A percentile compares a stretch with the other conserved stretches of the same genome.
Evolutionary conservation across 495 filamentous ascomycete genomes (phyloP).

Genomic region (Xylaria nigripes): DNA sequence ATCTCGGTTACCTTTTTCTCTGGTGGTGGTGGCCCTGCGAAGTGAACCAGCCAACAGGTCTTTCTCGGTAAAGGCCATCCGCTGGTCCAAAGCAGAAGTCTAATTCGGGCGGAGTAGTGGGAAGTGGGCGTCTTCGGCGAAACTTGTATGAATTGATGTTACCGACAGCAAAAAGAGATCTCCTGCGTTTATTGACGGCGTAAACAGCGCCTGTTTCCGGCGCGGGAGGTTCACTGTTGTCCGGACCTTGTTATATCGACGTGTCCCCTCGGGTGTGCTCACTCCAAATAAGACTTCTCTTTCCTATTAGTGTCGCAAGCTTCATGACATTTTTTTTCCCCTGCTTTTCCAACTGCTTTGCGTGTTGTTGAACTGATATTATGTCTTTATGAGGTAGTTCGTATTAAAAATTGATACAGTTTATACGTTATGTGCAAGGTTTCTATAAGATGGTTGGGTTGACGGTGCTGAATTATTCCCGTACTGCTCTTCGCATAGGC

Average conservation of each 20-base stretch:
- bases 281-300: conserved; percentile 17
- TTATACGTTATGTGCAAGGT: too few species aligned
- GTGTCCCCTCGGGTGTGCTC: conserved; percentile 7
- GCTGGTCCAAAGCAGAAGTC: conserved; percentile 18
- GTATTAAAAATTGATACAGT: too few species aligned
- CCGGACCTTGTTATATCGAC: conserved; percentile 6
- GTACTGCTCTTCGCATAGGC: too few species aligned
- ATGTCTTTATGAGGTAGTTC: neutral
- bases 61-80: conserved; percentile 3
- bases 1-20: conserved; percentile 26
- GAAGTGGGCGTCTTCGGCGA: conserved; percentile 39
- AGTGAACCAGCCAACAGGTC: conserved; percentile 21
- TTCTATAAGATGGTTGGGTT: too few species aligned
- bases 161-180: conserved; percentile 24
- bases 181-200: conserved; percentile 22
- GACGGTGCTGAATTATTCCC: too few species aligned
- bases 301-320: neutral
- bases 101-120: conserved; percentile 35
- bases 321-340: neutral
- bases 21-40: conserved; percentile 31
- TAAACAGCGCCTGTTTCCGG: conserved; percentile 10
- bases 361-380: neutral
- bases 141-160: conserved; percentile 45
- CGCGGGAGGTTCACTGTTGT: neutral
- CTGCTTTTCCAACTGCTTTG: neutral